phyloP scores from a whole-genome alignment of 2,329 filamentous ascomycete species.

The Cladorrhinum sp. region DNA sequence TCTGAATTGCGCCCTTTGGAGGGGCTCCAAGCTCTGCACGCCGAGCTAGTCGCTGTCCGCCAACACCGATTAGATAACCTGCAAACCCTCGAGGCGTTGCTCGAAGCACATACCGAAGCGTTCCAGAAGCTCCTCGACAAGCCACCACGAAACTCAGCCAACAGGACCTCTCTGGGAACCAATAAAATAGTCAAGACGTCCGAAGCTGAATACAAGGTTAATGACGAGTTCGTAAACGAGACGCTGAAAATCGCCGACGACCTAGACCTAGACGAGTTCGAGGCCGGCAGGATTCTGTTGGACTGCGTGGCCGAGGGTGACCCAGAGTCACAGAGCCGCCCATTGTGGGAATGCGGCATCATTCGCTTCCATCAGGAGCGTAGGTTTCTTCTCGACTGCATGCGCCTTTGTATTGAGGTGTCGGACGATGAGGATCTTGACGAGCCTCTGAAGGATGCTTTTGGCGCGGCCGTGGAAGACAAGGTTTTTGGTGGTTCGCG shows the following conservation, averaged over 20 bases:
- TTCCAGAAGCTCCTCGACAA: slow-evolving; percentile 74
- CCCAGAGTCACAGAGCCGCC: slow-evolving; percentile 64
- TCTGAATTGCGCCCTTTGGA: slow-evolving; percentile 70
- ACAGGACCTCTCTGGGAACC: slow-evolving; percentile 66
- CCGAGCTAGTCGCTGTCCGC: slow-evolving; percentile 74
- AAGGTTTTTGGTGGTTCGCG: slow-evolving; percentile 52
- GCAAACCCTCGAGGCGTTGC: slow-evolving; percentile 66
- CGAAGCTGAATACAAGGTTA: slow-evolving; percentile 74
- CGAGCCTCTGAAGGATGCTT: slow-evolving; percentile 45
- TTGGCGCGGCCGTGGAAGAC: slow-evolving; percentile 54
- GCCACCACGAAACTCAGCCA: slow-evolving; percentile 68
- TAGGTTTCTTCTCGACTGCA: slow-evolving; percentile 76
- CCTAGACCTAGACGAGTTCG: slow-evolving; percentile 83
- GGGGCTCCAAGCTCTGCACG: slow-evolving; percentile 78
- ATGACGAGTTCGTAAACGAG: slow-evolving; percentile 82
- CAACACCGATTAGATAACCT: slow-evolving; percentile 61
- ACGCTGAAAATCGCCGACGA: slow-evolving; percentile 81
- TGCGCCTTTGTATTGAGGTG: slow-evolving; percentile 74
- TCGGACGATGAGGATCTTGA: slow-evolving; percentile 57
- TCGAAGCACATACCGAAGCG: slow-evolving; percentile 64
- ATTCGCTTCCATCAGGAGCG: slow-evolving; percentile 86
- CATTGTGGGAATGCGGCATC: slow-evolving; percentile 73
- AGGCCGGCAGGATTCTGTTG: slow-evolving; percentile 74
- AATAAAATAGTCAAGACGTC: slow-evolving; percentile 72
- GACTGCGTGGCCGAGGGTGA: slow-evolving; percentile 70